Conservation (phyloP, 139 green algal genomes). For the Micractinium conductrix region DNA sequence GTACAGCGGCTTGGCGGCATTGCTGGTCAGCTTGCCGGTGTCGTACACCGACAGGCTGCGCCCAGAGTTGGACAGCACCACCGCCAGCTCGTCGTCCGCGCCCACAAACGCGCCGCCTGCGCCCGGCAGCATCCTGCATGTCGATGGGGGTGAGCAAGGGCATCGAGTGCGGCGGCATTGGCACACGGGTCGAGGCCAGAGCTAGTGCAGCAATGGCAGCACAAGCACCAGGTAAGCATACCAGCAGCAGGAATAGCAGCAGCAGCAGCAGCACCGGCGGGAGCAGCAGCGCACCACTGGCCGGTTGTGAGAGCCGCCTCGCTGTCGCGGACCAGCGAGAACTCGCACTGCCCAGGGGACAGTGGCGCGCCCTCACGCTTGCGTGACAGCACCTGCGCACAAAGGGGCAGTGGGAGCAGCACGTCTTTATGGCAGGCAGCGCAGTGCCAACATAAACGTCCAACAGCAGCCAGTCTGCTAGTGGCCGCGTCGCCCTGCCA, state of each 20-base stretch:
- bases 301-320: conserved; percentile 34
- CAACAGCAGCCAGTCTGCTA: too few relatives aligned
- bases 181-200: not conserved
- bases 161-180: too few relatives aligned
- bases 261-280: not conserved
- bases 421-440: too few relatives aligned
- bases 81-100: conserved; percentile 43
- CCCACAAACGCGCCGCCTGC: conserved; percentile 50
- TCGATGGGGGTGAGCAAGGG: not conserved
- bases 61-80: conserved; percentile 52
- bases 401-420: too few relatives aligned
- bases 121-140: conserved; percentile 40
- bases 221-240: not conserved
- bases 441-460: too few relatives aligned
- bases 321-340: conserved; percentile 22
- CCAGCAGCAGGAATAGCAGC: too few relatives aligned
- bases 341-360: conserved; percentile 32
- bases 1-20: conserved; percentile 27
- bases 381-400: conserved; percentile 35
- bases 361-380: not conserved
- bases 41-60: conserved; percentile 47
- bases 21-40: conserved; percentile 32
- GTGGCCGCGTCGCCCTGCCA: too few relatives aligned
- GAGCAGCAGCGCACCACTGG: conserved; percentile 9
- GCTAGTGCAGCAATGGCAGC: not conserved